Evolutionary conservation across 768 basidiomycete species (phyloP).

Genomic region (Boletellus ananas): DNA sequence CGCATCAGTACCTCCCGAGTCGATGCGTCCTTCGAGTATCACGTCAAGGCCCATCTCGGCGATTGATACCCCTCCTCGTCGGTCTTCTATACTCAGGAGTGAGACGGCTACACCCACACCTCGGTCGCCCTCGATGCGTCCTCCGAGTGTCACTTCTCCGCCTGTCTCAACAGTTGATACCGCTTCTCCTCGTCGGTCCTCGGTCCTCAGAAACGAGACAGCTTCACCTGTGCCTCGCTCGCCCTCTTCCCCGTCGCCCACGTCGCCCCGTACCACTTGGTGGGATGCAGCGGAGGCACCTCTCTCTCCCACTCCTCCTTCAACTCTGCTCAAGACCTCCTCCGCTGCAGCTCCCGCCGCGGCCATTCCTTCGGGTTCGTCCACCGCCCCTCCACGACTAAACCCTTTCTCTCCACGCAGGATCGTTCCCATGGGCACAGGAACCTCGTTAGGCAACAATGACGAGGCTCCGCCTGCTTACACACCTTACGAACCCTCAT

Average conservation of each 20-base stretch:
- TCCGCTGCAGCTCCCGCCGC: background rate
- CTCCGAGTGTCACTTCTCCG: background rate
- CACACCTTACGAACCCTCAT: constrained; percentile 16
- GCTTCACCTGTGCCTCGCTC: background rate
- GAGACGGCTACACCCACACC: background rate
- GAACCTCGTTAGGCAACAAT: background rate
- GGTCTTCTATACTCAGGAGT: background rate
- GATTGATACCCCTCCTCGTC: background rate
- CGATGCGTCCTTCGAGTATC: background rate
- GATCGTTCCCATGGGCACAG: constrained; percentile 12
- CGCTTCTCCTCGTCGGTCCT: background rate
- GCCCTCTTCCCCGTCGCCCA: background rate
- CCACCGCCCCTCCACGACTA: background rate
- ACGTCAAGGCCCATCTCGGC: constrained; percentile 3
- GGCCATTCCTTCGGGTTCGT: background rate
- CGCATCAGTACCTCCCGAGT: background rate
- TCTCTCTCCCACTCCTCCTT: background rate
- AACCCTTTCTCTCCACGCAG: background rate
- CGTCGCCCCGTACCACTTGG: background rate
- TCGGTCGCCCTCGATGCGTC: background rate
- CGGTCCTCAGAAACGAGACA: background rate
- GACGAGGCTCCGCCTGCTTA: constrained; percentile 28
- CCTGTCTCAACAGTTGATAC: constrained; percentile 4
- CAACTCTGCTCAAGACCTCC: background rate
- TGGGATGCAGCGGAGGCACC: background rate